Evolutionary conservation across 1,284 basidiomycete genomes (phyloP).

Genomic region (Melampsora abietis-canadensis): DNA sequence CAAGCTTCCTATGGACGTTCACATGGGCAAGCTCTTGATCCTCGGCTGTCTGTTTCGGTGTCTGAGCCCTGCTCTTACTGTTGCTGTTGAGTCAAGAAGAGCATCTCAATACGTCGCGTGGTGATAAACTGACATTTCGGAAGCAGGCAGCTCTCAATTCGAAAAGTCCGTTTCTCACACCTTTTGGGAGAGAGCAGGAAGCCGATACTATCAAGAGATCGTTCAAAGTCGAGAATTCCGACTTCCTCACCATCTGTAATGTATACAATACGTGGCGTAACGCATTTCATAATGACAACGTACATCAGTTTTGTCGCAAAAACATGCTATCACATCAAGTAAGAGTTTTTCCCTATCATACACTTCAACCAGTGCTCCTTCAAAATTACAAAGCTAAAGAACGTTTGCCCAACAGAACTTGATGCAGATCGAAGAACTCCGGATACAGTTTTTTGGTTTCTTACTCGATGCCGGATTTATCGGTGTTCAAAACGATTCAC

Average conservation of each 20-base stretch:
- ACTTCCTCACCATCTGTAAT: slow-evolving; percentile 89
- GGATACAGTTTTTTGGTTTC: slow-evolving; percentile 52
- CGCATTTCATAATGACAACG: slow-evolving; percentile 64
- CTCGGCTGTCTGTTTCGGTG: slow-evolving; percentile 82
- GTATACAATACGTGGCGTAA: slow-evolving; percentile 84
- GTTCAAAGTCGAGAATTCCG: slow-evolving; percentile 85
- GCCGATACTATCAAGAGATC: slow-evolving; percentile 77
- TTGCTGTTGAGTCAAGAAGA: slow-evolving; percentile 59
- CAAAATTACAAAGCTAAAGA: too few relatives aligned
- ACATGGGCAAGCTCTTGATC: slow-evolving; percentile 89
- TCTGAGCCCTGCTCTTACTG: slow-evolving; percentile 89
- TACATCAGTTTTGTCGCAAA: slow-evolving; percentile 66
- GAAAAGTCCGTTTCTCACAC: slow-evolving; percentile 86
- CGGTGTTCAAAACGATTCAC: background rate
- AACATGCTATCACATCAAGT: slow-evolving; percentile 85
- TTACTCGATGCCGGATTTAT: slow-evolving; percentile 42
- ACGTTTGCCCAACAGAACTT: slow-evolving; percentile 60
- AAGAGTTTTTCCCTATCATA: slow-evolving; percentile 44
- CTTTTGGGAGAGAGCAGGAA: slow-evolving; percentile 80
- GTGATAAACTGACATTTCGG: background rate
- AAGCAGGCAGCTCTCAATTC: slow-evolving; percentile 73
- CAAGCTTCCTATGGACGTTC: slow-evolving; percentile 85
- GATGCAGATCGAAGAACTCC: slow-evolving; percentile 92
- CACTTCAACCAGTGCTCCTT: background rate
- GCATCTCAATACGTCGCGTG: too few relatives aligned